These are phyloP conservation scores for Alternaria viburni DNA, from an alignment of 2,329 filamentous ascomycete species.

Conservation along the genomic window DNA sequence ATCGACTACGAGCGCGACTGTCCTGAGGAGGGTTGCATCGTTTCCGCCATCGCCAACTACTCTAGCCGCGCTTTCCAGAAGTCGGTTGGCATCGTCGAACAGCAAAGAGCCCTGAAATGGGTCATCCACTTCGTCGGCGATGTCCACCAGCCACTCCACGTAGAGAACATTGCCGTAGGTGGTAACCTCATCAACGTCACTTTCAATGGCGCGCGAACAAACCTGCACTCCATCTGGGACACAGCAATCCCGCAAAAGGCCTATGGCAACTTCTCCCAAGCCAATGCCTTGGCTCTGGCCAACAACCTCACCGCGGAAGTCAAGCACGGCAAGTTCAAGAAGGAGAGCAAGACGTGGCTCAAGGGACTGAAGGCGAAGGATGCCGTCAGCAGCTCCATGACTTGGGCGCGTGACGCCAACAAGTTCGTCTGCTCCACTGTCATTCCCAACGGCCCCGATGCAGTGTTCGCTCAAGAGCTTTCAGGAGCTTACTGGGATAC, in stretches of 20 bases:
- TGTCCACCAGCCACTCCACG: constrained; percentile 73
- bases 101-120: constrained; percentile 56
- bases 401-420: constrained; percentile 54
- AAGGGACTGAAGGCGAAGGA: constrained; percentile 46
- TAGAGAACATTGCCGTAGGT: constrained; percentile 55
- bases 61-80: constrained; percentile 48
- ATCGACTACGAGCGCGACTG: constrained; percentile 61
- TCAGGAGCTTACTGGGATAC: constrained; percentile 45
- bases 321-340: constrained; percentile 48
- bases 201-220: constrained; percentile 50
- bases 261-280: constrained; percentile 47
- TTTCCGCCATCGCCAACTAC: constrained; percentile 61
- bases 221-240: constrained; percentile 56
- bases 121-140: constrained; percentile 70
- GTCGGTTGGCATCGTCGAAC: constrained; percentile 38
- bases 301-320: constrained; percentile 46
- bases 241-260: constrained; percentile 53
- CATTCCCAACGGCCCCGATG: constrained; percentile 46
- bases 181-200: constrained; percentile 55
- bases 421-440: constrained; percentile 52
- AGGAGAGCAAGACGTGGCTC: constrained; percentile 43
- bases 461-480: constrained; percentile 48
- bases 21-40: constrained; percentile 56
- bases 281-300: constrained; percentile 50
- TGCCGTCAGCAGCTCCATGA: constrained; percentile 45